phyloP scores from a whole-genome alignment of 768 basidiomycete genomes.

The Dioszegia aurantiaca region DNA sequence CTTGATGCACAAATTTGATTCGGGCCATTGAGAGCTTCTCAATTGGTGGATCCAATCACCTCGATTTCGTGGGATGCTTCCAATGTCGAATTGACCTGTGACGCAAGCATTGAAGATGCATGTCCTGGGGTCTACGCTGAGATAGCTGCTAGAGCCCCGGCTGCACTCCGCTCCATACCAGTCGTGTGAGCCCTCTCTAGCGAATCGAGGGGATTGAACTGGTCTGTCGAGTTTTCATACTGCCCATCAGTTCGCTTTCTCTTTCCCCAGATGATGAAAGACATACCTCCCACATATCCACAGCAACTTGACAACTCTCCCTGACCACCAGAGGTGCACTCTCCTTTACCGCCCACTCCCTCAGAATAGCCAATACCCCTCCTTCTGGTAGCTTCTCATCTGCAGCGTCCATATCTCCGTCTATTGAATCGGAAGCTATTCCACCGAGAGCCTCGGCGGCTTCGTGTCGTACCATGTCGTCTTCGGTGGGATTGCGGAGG shows the following conservation, averaged over 20 bases:
- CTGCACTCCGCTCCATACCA: slow-evolving; percentile 45
- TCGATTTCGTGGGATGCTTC: too few species aligned
- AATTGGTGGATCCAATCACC: too few species aligned
- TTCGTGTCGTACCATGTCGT: slow-evolving; percentile 97
- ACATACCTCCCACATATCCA: slow-evolving; percentile 82
- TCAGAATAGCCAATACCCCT: slow-evolving; percentile 79
- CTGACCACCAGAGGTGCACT: slow-evolving; percentile 85
- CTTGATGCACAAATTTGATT: too few species aligned
- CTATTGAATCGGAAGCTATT: slow-evolving; percentile 60
- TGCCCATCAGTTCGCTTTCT: slow-evolving; percentile 4
- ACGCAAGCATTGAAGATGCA: too few species aligned
- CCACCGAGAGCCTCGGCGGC: slow-evolving; percentile 98
- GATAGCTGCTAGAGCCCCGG: slow-evolving; percentile 30
- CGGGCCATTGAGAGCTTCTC: too few species aligned
- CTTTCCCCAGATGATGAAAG: background rate
- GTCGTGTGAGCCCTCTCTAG: slow-evolving; percentile 34
- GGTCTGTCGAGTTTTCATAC: slow-evolving; percentile 47
- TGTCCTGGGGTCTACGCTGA: background rate
- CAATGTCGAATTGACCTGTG: too few species aligned
- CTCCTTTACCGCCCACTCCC: slow-evolving; percentile 73
- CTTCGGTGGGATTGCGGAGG: slow-evolving; percentile 68
- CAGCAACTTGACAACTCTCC: slow-evolving; percentile 92
- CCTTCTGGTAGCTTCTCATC: slow-evolving; percentile 59
- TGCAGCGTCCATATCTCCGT: slow-evolving; percentile 31
- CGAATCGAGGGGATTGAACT: slow-evolving; percentile 45